These are phyloP conservation scores for Mimosa pudica DNA, from an alignment of 306 rosid genomes.

Conservation along the genomic window DNA sequence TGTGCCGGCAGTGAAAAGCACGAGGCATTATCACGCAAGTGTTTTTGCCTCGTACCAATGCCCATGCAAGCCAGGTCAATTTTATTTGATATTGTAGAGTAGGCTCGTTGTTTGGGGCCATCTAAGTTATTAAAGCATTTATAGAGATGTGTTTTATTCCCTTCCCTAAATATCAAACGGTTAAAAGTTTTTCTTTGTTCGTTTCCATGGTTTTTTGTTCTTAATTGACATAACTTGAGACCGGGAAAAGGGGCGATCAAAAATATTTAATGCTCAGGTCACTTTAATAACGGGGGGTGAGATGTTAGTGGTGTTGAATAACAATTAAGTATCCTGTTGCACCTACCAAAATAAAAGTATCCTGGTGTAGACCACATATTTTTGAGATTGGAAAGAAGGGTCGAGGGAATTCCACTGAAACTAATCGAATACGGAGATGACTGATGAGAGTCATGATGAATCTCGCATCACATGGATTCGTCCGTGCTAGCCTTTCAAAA, in stretches of 20 bases:
- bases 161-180: slow-evolving; percentile 18
- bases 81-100: slow-evolving; percentile 35
- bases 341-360: neutral
- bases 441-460: neutral
- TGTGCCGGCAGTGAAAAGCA: slow-evolving; percentile 47
- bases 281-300: neutral
- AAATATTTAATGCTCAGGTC: neutral
- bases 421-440: neutral
- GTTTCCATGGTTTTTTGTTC: slow-evolving; percentile 36
- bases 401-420: neutral
- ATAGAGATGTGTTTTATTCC: slow-evolving; percentile 12
- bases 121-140: slow-evolving; percentile 39
- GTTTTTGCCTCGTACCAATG: slow-evolving; percentile 44
- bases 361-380: neutral
- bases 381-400: neutral
- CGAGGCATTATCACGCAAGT: slow-evolving; percentile 39
- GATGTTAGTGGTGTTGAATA: neutral
- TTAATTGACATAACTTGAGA: neutral
- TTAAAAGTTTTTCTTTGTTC: slow-evolving; percentile 31
- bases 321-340: no score
- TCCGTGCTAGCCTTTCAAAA: neutral
- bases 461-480: neutral
- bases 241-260: neutral
- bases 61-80: slow-evolving; percentile 48
- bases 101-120: slow-evolving; percentile 47